A percentile compares a stretch with the other conserved stretches of the same genome.
These are phyloP conservation scores for Nepenthes mirabilis DNA, from an alignment of 148 eudicot species.

Conservation along the genomic window DNA sequence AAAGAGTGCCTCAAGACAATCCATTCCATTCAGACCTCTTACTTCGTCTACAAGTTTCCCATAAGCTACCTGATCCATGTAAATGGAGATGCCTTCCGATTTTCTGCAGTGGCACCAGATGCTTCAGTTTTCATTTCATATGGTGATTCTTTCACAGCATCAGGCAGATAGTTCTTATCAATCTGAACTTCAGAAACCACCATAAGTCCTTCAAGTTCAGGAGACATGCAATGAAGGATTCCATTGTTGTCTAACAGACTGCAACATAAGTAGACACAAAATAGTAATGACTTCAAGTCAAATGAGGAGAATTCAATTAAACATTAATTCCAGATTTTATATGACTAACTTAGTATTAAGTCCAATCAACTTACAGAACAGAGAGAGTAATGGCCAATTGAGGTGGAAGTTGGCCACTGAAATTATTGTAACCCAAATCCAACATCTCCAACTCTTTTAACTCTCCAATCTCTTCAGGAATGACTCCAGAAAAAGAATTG, in stretches of 20 bases:
- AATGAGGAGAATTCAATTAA: background rate
- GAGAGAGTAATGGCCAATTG: conserved; percentile 26
- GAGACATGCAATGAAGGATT: conserved; percentile 19
- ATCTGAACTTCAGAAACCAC: conserved; percentile 24
- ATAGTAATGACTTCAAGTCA: background rate
- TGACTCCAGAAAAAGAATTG: conserved; percentile 65
- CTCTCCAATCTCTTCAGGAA: conserved; percentile 48
- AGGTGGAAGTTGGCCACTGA: conserved; percentile 31
- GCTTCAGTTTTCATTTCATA: conserved; percentile 5
- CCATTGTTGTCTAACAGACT: conserved; percentile 59
- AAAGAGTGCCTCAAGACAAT: too few species aligned
- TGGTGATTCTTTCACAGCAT: conserved; percentile 3
- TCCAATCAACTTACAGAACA: conserved; percentile 36
- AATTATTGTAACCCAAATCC: conserved; percentile 58
- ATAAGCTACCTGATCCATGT: background rate
- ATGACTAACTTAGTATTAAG: background rate
- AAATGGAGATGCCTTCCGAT: background rate
- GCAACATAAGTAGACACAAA: conserved; percentile 12
- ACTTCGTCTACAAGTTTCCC: background rate
- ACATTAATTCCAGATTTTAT: background rate
- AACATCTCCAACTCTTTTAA: conserved; percentile 52
- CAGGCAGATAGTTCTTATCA: conserved; percentile 10
- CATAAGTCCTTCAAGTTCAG: conserved; percentile 19
- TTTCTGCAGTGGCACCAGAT: conserved; percentile 2
- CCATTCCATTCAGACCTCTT: too few species aligned